phyloP scores from a whole-genome alignment of 177 flowering plant species.

The Vitis hybrid region DNA sequence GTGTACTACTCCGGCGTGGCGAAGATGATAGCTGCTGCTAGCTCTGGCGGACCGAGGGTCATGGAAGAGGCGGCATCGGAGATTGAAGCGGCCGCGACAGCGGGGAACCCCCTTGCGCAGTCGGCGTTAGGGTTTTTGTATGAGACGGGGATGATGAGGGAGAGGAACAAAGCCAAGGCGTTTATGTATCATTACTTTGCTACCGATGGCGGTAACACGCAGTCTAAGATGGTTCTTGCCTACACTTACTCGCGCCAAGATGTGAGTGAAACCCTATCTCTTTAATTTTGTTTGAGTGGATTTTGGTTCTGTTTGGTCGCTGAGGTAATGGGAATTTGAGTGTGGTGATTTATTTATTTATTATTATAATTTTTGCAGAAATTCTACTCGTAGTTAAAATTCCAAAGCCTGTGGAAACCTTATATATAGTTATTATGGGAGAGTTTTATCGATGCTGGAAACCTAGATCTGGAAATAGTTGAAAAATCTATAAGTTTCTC shows the following conservation, averaged over 20 bases:
- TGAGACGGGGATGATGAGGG: slow-evolving; percentile 66
- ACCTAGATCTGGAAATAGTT: too few relatives aligned
- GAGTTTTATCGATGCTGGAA: too few relatives aligned
- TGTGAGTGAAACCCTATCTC: slow-evolving; percentile 29
- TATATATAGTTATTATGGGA: too few relatives aligned
- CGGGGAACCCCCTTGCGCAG: slow-evolving; percentile 68
- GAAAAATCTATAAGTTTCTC: too few relatives aligned
- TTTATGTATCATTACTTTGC: slow-evolving; percentile 78
- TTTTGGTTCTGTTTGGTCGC: slow-evolving; percentile 5
- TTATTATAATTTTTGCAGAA: too few relatives aligned
- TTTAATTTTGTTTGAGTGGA: not conserved
- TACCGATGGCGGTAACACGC: slow-evolving; percentile 71
- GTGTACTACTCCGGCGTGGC: slow-evolving; percentile 54
- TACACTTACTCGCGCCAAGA: slow-evolving; percentile 79
- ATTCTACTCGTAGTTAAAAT: too few relatives aligned
- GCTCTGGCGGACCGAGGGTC: slow-evolving; percentile 41
- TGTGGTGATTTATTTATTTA: too few relatives aligned
- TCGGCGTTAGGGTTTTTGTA: slow-evolving; percentile 76
- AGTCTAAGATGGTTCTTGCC: slow-evolving; percentile 92
- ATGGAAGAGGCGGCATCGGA: slow-evolving; percentile 70
- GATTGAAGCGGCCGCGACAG: slow-evolving; percentile 52
- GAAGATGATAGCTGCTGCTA: slow-evolving; percentile 51
- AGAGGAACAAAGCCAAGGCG: slow-evolving; percentile 55
- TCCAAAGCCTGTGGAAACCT: too few relatives aligned
- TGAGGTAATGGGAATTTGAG: not conserved